Evolutionary conservation across 2,329 filamentous ascomycete species (phyloP).

Genomic region (Scedosporium boydii): DNA sequence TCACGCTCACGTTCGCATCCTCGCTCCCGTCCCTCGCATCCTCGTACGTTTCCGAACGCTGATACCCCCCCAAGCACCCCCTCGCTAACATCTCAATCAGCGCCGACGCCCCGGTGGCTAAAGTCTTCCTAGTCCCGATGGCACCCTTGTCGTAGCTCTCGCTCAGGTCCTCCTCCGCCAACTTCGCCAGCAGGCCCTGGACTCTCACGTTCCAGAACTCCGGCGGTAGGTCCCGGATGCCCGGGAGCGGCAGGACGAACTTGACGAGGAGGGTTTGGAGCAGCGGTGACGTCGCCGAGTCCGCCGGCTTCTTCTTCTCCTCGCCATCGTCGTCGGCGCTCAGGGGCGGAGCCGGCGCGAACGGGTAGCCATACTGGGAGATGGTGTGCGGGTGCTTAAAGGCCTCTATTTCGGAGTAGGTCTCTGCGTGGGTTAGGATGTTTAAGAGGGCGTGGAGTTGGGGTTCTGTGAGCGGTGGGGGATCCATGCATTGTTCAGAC

Average conservation of each 20-base stretch:
- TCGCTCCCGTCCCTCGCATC: constrained; percentile 11
- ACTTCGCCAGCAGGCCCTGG: constrained; percentile 47
- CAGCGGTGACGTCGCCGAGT: constrained; percentile 43
- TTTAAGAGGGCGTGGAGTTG: constrained; percentile 48
- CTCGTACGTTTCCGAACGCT: constrained; percentile 5
- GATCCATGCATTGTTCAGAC: background rate
- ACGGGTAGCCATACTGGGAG: constrained; percentile 60
- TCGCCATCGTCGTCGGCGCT: constrained; percentile 13
- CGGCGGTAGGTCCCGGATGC: constrained; percentile 49
- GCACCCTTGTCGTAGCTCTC: constrained; percentile 76
- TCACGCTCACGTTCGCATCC: constrained; percentile 38
- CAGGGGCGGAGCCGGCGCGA: constrained; percentile 24
- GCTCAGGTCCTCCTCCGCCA: constrained; percentile 61
- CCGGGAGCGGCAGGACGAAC: constrained; percentile 57
- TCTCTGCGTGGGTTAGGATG: constrained; percentile 50
- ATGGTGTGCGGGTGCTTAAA: constrained; percentile 61
- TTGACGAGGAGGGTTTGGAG: constrained; percentile 59
- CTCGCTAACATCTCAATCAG: constrained; percentile 61
- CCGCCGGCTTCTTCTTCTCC: constrained; percentile 16
- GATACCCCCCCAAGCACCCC: constrained; percentile 55
- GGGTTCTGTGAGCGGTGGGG: constrained; percentile 8
- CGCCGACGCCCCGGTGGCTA: constrained; percentile 62
- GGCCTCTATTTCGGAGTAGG: constrained; percentile 58
- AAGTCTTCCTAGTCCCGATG: constrained; percentile 63
- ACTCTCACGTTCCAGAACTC: constrained; percentile 59